Conservation (phyloP, 108 stramenopile genomes). For the Stephanodiscus minutulus region DNA sequence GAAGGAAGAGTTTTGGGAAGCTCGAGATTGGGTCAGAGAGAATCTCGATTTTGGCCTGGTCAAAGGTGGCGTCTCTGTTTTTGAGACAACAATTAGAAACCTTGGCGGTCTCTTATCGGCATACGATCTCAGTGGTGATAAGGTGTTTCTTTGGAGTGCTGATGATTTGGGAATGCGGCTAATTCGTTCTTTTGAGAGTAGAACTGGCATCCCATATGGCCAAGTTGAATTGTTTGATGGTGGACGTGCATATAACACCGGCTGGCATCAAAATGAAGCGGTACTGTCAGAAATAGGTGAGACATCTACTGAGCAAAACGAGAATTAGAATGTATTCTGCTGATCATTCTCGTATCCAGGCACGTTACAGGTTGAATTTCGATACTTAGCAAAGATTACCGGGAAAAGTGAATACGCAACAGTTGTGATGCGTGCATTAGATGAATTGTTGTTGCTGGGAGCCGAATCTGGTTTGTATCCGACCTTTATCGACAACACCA, state of each 20-base stretch:
- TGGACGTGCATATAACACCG: constrained; percentile 27
- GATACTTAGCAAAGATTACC: constrained; percentile 33
- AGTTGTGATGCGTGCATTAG: constrained; percentile 42
- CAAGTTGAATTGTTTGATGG: constrained; percentile 23
- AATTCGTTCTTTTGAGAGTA: constrained; percentile 29
- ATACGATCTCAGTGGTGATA: constrained; percentile 64
- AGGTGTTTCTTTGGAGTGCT: constrained; percentile 24
- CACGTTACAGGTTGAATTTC: constrained; percentile 43
- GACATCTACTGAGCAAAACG: neutral
- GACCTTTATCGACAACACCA: constrained; percentile 38
- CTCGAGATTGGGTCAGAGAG: constrained; percentile 56
- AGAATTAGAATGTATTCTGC: neutral
- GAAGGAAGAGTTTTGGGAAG: constrained; percentile 68
- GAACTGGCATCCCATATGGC: constrained; percentile 39
- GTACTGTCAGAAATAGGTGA: constrained; percentile 28
- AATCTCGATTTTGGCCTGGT: constrained; percentile 41
- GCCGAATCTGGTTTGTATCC: constrained; percentile 45
- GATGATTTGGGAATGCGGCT: constrained; percentile 37
- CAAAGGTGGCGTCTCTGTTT: constrained; percentile 58
- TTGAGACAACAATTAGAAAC: constrained; percentile 74
- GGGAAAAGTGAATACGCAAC: constrained; percentile 47
- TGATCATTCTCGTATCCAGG: neutral
- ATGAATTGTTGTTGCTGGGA: constrained; percentile 36
- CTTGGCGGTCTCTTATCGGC: constrained; percentile 73
- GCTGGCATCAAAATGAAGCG: constrained; percentile 40